These are phyloP conservation scores for Silene vulgaris DNA, from an alignment of 179 eudicot genomes.

Conservation along the genomic window DNA sequence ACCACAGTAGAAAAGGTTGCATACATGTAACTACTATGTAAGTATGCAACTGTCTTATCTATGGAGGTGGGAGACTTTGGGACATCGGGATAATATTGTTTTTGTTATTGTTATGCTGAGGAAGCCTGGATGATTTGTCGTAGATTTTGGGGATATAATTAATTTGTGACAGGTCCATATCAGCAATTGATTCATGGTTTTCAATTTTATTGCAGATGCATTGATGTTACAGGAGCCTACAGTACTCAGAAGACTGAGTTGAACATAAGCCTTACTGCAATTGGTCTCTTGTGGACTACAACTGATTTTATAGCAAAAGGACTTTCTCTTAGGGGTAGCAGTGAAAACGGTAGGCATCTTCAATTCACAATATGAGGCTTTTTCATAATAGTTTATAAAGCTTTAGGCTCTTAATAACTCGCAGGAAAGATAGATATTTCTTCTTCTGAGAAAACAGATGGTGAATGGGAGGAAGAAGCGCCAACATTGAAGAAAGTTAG, in stretches of 20 bases:
- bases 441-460: slow-evolving; percentile 31
- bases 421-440: slow-evolving; percentile 27
- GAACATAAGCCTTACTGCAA: slow-evolving; percentile 93
- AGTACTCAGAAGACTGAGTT: slow-evolving; percentile 88
- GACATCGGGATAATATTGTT: neutral
- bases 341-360: slow-evolving; percentile 33
- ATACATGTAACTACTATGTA: no score
- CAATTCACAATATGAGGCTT: neutral
- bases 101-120: neutral
- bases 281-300: slow-evolving; percentile 92
- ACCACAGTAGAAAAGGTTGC: neutral
- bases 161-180: neutral
- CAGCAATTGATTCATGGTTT: slow-evolving; percentile 11
- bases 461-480: slow-evolving; percentile 37
- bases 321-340: slow-evolving; percentile 34
- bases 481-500: slow-evolving; percentile 25
- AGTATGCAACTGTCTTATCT: neutral
- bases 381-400: neutral
- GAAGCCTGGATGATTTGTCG: neutral
- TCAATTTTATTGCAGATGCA: slow-evolving; percentile 50
- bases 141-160: neutral
- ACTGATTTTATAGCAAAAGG: slow-evolving; percentile 94
- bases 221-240: slow-evolving; percentile 92
- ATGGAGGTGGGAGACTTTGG: neutral
- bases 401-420: slow-evolving; percentile 14